These are phyloP conservation scores for Peronospora belbahrii DNA, from an alignment of 352 stramenopile genomes.

Conservation along the genomic window DNA sequence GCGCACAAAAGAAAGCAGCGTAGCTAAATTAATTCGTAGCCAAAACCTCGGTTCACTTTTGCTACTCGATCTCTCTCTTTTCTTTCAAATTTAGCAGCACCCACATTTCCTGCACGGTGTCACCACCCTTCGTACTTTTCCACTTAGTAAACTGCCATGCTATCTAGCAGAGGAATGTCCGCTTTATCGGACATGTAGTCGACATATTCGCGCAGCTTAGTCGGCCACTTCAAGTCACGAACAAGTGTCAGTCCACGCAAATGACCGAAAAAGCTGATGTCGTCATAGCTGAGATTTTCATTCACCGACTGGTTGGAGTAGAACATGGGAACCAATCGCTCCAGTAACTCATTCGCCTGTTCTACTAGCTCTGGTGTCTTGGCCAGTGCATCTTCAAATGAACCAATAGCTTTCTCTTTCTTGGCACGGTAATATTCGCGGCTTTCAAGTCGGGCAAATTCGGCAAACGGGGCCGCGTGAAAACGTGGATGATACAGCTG, in stretches of 20 bases:
- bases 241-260: slow-evolving; percentile 47
- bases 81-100: too few relatives aligned
- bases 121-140: too few relatives aligned
- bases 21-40: too few relatives aligned
- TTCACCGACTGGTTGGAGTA: slow-evolving; percentile 42
- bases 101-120: too few relatives aligned
- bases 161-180: slow-evolving; percentile 43
- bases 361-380: slow-evolving; percentile 37
- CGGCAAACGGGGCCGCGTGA: slow-evolving; percentile 34
- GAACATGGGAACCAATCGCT: slow-evolving; percentile 30
- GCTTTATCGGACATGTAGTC: slow-evolving; percentile 38
- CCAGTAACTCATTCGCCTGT: slow-evolving; percentile 33
- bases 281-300: slow-evolving; percentile 48
- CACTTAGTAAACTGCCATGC: slow-evolving; percentile 41
- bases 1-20: too few relatives aligned
- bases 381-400: slow-evolving; percentile 31
- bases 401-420: slow-evolving; percentile 42
- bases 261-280: slow-evolving; percentile 46
- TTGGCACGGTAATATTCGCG: slow-evolving; percentile 44
- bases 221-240: slow-evolving; percentile 43
- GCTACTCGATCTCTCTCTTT: background rate
- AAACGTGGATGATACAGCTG: slow-evolving; percentile 39
- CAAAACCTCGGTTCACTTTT: too few relatives aligned
- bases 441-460: slow-evolving; percentile 39
- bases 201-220: slow-evolving; percentile 45